Conservation (phyloP, 1,139 yeast species). For the Sugiyamaella sp. region DNA sequence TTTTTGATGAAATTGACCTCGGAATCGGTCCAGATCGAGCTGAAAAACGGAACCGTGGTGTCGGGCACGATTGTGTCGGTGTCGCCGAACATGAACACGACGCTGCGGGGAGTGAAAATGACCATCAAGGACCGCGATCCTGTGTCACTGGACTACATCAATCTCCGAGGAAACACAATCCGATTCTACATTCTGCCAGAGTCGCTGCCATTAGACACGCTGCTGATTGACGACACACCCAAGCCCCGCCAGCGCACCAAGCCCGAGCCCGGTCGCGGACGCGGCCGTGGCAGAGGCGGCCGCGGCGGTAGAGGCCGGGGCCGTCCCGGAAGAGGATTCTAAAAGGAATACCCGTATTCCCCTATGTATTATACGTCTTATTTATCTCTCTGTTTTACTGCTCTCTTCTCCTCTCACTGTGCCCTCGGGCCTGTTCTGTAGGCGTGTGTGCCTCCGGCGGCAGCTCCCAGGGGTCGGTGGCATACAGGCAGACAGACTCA, state of each 20-base stretch:
- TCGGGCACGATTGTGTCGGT: slow-evolving; percentile 78
- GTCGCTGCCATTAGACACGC: slow-evolving; percentile 75
- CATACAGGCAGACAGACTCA: too few relatives aligned
- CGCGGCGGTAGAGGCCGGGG: slow-evolving; percentile 39
- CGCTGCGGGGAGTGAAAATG: slow-evolving; percentile 79
- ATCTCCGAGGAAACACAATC: slow-evolving; percentile 87
- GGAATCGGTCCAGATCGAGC: slow-evolving; percentile 88
- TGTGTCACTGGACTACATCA: slow-evolving; percentile 72
- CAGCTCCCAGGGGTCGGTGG: too few relatives aligned
- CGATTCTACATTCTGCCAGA: slow-evolving; percentile 88
- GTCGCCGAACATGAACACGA: slow-evolving; percentile 90
- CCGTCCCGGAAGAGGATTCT: slow-evolving; percentile 38
- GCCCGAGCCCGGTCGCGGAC: slow-evolving; percentile 16
- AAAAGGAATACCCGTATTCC: neutral
- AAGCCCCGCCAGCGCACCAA: slow-evolving; percentile 42
- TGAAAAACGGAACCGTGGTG: slow-evolving; percentile 82
- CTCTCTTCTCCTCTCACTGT: too few relatives aligned
- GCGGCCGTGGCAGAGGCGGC: slow-evolving; percentile 40
- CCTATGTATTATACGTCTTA: slow-evolving; percentile 12
- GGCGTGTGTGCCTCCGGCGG: too few relatives aligned
- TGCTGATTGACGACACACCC: slow-evolving; percentile 64
- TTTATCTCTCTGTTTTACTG: slow-evolving; percentile 1
- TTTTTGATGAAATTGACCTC: slow-evolving; percentile 85
- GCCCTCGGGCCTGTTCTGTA: too few relatives aligned
- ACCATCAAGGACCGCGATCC: slow-evolving; percentile 75